Evolutionary conservation across 2,329 filamentous ascomycete genomes (phyloP).

Genomic region (Penicillium janthinellum): DNA sequence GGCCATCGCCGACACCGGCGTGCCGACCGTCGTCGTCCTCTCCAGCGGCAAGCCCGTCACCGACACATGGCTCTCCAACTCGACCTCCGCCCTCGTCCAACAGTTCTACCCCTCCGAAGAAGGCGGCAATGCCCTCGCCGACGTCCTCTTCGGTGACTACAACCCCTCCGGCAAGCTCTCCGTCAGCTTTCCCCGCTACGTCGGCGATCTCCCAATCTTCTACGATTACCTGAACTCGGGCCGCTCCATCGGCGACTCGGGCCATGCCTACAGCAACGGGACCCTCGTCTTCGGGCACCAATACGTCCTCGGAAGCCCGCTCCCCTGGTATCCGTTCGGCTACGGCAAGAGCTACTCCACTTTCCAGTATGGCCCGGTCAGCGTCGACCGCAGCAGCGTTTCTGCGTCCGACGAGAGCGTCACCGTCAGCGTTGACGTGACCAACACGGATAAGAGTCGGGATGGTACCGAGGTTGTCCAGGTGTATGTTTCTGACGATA

Average conservation of each 20-base stretch:
- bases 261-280: conserved; percentile 58
- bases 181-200: conserved; percentile 67
- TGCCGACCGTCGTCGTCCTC: conserved; percentile 68
- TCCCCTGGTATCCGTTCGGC: conserved; percentile 66
- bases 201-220: conserved; percentile 68
- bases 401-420: conserved; percentile 55
- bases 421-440: conserved; percentile 63
- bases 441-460: conserved; percentile 54
- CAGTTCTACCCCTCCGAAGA: conserved; percentile 75
- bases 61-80: conserved; percentile 69
- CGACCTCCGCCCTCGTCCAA: conserved; percentile 67
- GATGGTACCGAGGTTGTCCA: conserved; percentile 70
- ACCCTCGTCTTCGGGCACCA: conserved; percentile 65
- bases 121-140: conserved; percentile 66
- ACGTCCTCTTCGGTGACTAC: conserved; percentile 65
- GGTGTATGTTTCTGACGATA: conserved; percentile 65
- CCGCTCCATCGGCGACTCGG: conserved; percentile 56
- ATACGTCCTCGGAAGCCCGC: conserved; percentile 63
- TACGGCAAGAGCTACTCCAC: conserved; percentile 67
- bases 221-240: conserved; percentile 74
- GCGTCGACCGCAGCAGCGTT: conserved; percentile 46
- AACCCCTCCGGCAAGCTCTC: conserved; percentile 68
- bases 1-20: conserved; percentile 67
- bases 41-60: conserved; percentile 72
- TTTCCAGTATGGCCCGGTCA: conserved; percentile 56